Conservation (phyloP, 352 stramenopile genomes). For the Pythium pyrilobum region DNA sequence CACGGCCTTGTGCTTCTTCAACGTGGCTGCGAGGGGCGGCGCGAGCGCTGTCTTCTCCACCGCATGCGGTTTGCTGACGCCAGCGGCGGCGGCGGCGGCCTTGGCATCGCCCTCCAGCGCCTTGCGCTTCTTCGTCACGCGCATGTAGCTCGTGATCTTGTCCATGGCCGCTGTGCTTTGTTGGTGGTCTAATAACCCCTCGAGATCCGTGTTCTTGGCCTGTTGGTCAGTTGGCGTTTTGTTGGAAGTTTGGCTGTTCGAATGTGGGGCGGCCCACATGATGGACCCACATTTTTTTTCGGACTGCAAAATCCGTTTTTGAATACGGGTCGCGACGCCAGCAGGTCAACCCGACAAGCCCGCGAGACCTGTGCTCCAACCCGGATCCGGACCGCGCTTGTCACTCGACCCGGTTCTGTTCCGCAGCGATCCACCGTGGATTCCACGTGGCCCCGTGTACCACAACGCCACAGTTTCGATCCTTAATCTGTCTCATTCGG, state of each 20-base stretch:
- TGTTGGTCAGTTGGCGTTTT: too few relatives aligned
- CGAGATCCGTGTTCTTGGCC: too few relatives aligned
- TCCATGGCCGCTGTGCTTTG: slow-evolving; percentile 27
- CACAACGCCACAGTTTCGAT: background rate
- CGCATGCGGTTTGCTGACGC: background rate
- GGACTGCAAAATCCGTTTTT: background rate
- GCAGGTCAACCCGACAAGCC: too few relatives aligned
- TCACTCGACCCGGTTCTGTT: background rate
- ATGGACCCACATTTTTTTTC: background rate
- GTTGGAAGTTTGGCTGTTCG: too few relatives aligned
- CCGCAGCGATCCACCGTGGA: background rate
- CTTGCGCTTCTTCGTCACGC: slow-evolving; percentile 54
- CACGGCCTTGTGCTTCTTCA: slow-evolving; percentile 12
- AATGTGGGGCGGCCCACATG: background rate
- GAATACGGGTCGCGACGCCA: too few relatives aligned
- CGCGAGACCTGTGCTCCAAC: too few relatives aligned
- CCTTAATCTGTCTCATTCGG: background rate
- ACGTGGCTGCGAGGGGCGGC: background rate
- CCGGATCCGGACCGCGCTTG: too few relatives aligned
- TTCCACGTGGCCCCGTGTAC: slow-evolving; percentile 2
- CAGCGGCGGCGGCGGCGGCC: background rate
- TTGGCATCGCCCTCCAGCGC: slow-evolving; percentile 20
- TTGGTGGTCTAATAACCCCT: too few relatives aligned
- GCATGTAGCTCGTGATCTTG: slow-evolving; percentile 70
- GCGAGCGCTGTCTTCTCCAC: slow-evolving; percentile 8